Evolutionary conservation across 164 flowering plant species (phyloP).

Genomic region (Vitis amurensis): DNA sequence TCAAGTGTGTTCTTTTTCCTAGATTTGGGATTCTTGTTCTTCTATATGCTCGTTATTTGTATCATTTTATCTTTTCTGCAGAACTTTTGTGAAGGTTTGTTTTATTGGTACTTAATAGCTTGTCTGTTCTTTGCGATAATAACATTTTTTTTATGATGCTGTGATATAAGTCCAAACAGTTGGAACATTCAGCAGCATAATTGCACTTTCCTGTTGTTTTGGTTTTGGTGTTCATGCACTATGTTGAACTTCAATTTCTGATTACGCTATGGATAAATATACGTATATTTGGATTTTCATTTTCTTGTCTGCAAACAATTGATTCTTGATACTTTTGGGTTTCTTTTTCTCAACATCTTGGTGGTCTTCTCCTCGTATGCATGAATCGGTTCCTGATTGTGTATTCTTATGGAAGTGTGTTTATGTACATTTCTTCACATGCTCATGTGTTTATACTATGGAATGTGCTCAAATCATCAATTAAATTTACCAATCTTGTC

Average conservation of each 20-base stretch:
- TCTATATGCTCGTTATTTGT: neutral
- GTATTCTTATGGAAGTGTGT: neutral
- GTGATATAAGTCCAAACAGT: neutral
- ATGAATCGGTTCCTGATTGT: no score
- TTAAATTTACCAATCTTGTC: neutral
- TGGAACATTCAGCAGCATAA: neutral
- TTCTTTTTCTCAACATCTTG: neutral
- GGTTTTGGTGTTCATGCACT: neutral
- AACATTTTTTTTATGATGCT: no score
- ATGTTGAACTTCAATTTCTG: neutral
- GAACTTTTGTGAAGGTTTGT: neutral
- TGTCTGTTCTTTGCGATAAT: neutral
- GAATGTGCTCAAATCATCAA: neutral
- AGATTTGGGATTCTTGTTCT: neutral
- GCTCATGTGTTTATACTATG: neutral
- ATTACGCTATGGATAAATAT: no score
- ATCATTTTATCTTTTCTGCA: neutral
- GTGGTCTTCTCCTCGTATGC: neutral
- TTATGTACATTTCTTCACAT: neutral
- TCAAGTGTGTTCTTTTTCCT: constrained; percentile 43
- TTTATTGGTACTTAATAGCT: neutral
- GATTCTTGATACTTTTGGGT: neutral
- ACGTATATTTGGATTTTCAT: no score
- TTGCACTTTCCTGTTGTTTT: neutral
- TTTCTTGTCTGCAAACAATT: neutral